Conservation (phyloP, 2,329 filamentous ascomycete genomes). For the Aspergillus nomiae region DNA sequence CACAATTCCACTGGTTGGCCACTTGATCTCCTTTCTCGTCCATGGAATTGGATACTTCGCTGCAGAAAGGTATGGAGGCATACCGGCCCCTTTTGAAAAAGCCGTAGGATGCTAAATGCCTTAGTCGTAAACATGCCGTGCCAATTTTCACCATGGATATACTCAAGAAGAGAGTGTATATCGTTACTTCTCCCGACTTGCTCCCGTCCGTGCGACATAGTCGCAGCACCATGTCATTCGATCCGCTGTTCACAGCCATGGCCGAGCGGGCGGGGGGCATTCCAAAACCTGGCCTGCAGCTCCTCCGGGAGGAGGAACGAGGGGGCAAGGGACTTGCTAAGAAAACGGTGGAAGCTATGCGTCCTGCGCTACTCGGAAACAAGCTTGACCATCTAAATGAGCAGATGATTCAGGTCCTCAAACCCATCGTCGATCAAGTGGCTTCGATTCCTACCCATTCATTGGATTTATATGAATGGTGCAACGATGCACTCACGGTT, state of each 20-base stretch:
- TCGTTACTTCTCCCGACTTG: conserved; percentile 27
- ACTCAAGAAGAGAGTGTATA: conserved; percentile 26
- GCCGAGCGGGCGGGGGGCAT: conserved; percentile 24
- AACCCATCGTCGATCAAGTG: conserved; percentile 20
- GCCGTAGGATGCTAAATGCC: background rate
- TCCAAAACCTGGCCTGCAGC: conserved; percentile 16
- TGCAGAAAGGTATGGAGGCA: conserved; percentile 16
- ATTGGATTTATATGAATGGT: conserved; percentile 32
- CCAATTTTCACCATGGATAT: conserved; percentile 28
- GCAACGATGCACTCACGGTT: conserved; percentile 25
- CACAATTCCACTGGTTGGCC: conserved; percentile 30
- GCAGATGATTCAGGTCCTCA: conserved; percentile 23
- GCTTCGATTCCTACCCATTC: background rate
- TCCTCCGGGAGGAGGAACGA: conserved; percentile 19
- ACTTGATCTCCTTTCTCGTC: conserved; percentile 26
- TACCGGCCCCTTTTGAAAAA: too few species aligned
- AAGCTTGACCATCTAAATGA: conserved; percentile 29
- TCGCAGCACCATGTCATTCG: conserved; percentile 24
- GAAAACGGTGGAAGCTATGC: conserved; percentile 25
- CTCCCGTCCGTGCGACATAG: conserved; percentile 27
- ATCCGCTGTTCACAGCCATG: conserved; percentile 24
- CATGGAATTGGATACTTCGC: conserved; percentile 28
- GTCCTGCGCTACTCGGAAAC: conserved; percentile 24
- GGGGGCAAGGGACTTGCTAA: conserved; percentile 23
- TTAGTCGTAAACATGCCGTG: conserved; percentile 17